Base-by-base conservation (phyloP, 202 grass and related monocot genomes). In the Panicum hallii region DNA sequence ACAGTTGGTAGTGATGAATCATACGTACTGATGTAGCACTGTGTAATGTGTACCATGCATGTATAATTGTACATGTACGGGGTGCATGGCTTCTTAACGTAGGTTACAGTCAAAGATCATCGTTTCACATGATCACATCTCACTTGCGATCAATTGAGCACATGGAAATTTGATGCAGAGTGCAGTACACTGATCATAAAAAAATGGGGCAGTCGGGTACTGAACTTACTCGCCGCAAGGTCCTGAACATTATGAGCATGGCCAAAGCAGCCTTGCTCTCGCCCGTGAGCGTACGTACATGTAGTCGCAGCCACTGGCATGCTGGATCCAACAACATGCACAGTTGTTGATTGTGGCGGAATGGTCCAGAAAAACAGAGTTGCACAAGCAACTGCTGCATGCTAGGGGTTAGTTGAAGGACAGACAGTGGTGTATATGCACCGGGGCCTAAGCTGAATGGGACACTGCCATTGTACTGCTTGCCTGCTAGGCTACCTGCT, bases 351-450 rank as follows among this genome's bases (percentile, higher is more conserved):
- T 20, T 64, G 49, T 79, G 42, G 17, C 61, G 48, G 43, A 68
- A 67, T 70, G 49, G 32, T 82, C 77, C 82, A 80, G 2, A 60
- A 71, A 17, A 48, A 67, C 52, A 84, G 75, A 6, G 57, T 50
- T 58, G 67, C 68, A 67, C 47, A 30, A 79, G 40, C 0, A 47
- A 38, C 13, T 47, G 20, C 13, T 66, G 48, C 42, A 41, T 70
- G 65, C 28, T 10, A 78, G 65, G 41, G 28, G 83, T 62, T 70
- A 26, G 74, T 38, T 60, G n/a, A 42, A 69, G 47, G 65, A 52
- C 12, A 38, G 50, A 84, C 36, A 60, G 20, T 5, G 74, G 28
- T 54, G 48, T 74, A 62, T 40, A 42, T 43, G 47, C 23, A 42
- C 52, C 6, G 32, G 14, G 53, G 9, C 16, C 40, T 77, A 67